phyloP scores from a whole-genome alignment of 345 rosid species.

The Acer yangbiense region DNA sequence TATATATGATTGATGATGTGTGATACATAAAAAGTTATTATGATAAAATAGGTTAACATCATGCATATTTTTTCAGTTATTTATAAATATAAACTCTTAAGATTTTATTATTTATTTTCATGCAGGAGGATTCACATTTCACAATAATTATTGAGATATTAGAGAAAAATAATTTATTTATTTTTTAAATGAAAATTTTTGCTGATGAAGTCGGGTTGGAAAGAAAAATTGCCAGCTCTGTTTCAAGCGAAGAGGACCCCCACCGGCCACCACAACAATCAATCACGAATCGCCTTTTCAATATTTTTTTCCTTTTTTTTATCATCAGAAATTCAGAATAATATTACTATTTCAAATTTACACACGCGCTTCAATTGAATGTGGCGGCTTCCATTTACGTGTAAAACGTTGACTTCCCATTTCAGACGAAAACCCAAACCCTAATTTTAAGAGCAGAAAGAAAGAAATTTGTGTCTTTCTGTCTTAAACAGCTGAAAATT shows the following conservation, averaged over 20 bases:
- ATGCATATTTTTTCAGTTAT: too few species aligned
- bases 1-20: too few species aligned
- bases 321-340: neutral
- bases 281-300: neutral
- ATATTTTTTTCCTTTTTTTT: neutral
- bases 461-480: neutral
- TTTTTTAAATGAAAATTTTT: neutral
- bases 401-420: conserved; percentile 5
- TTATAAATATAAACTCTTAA: neutral
- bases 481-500: neutral
- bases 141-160: too few species aligned
- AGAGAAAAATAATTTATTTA: too few species aligned
- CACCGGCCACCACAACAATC: neutral
- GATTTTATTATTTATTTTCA: too few species aligned
- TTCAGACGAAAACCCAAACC: neutral
- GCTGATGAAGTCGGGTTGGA: neutral
- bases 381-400: neutral
- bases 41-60: too few species aligned
- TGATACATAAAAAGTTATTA: too few species aligned
- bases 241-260: neutral
- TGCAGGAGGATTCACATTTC: too few species aligned
- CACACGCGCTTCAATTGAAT: neutral
- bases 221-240: conserved; percentile 14
- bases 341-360: neutral
- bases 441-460: neutral